Evolutionary conservation across 2,329 filamentous ascomycete genomes (phyloP), one percentile per base, ranked within the genome.

Genomic region (Trichocomaceae sp.): DNA sequence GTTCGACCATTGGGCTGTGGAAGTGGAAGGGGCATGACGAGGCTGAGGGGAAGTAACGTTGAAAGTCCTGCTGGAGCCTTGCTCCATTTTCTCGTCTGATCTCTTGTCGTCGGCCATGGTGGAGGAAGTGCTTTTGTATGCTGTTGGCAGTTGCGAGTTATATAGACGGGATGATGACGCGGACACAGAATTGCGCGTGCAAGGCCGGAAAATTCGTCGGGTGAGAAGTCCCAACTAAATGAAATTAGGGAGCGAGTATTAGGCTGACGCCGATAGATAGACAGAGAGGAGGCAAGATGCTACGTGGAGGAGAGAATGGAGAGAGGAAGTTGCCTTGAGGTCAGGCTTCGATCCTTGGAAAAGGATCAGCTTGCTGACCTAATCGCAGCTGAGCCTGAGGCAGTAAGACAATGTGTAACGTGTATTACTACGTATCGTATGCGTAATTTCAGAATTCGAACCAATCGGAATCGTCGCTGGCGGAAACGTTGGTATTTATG

Each of bases 81-180:
- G 73, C 61, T 79, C 77, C 58, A 73, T 52, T 60, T 87, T 85
- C 65, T 82, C 81, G 31, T 81, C 80, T 69, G 88, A 86, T 73
- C 89, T 93, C 80, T 93, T 95, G 71, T 91, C 90, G 78, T 93
- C 88, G 66, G 86, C 80, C 90, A 95, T 95, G 61, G 65, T 79
- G 68, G 53, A 55, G 6, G 20, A 29, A 17, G 49, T 19, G 22
- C 10, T 39, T 50, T 42, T n/a, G 49, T 42, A 22, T 29, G 37
- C 22, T 22, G 49, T 29, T 35, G 31, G 12, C 12, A 35, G 9
- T 35, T 29, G 26, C 2, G 10, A 8, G 7, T 8, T 8, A 29
- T 15, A 8, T 35, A 35, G 5, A 35, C 31, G 50, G 44, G 49
- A 37, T 42, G 49, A 37, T 42, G 50, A 52, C 50, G 50, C 41